Conservation (phyloP, 345 rosid species). For the Syzygium aqueum region DNA sequence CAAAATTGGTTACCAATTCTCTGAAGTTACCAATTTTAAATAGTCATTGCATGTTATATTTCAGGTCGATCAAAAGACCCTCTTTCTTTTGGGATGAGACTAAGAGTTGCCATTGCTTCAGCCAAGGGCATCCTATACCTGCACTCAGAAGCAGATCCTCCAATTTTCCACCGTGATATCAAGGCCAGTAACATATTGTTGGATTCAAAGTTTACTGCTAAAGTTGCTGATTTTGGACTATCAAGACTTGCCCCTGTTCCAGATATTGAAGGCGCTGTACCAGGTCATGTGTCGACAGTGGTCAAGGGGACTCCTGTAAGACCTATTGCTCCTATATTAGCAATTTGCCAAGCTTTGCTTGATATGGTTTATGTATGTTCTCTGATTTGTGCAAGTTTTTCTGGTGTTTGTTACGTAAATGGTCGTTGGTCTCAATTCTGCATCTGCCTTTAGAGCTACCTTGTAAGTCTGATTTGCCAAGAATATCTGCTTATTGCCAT, state of each 20-base stretch:
- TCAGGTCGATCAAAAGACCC: conserved; percentile 51
- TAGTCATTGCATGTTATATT: not conserved
- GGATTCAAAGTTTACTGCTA: conserved; percentile 64
- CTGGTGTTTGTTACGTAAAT: not conserved
- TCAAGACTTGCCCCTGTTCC: conserved; percentile 95
- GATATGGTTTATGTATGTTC: not conserved
- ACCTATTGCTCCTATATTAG: not conserved
- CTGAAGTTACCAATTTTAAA: not conserved
- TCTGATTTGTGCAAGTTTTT: not conserved
- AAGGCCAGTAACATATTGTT: conserved; percentile 87
- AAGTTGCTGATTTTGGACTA: conserved; percentile 96
- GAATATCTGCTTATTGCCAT: not conserved
- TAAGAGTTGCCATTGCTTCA: conserved; percentile 66
- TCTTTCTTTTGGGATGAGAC: conserved; percentile 52
- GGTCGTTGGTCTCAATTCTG: not conserved
- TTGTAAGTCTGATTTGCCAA: not conserved
- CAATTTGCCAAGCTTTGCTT: not conserved
- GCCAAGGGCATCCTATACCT: conserved; percentile 82
- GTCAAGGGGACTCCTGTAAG: conserved; percentile 87
- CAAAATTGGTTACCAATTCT: not conserved
- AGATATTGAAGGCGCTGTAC: conserved; percentile 55
- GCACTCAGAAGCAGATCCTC: conserved; percentile 93
- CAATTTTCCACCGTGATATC: conserved; percentile 88
- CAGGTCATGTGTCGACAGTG: conserved; percentile 78
- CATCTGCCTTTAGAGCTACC: not conserved